A percentile compares a stretch with the other conserved stretches of the same genome.
Evolutionary conservation across 2,329 filamentous ascomycete genomes (phyloP).

Genomic region (Talaromyces verruculosus): DNA sequence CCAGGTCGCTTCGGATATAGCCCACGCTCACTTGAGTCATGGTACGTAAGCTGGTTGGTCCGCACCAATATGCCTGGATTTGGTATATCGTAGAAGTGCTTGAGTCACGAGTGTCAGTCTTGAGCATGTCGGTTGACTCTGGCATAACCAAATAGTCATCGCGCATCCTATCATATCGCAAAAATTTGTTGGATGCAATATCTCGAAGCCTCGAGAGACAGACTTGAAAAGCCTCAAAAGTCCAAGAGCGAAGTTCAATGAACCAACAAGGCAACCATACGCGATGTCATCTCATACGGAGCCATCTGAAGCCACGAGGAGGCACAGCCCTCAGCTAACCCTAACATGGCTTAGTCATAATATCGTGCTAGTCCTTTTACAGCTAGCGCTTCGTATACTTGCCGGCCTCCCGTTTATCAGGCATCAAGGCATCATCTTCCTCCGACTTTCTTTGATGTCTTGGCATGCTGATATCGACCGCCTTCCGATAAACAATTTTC

Average conservation of each 20-base stretch:
- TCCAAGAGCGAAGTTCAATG: neutral
- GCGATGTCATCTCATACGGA: neutral
- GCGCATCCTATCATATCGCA: neutral
- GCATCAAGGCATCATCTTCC: neutral
- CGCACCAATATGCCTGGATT: neutral
- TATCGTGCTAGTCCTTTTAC: neutral
- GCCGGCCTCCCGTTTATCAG: neutral
- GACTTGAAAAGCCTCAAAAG: neutral
- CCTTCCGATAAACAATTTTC: slow-evolving; percentile 21
- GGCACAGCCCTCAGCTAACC: neutral
- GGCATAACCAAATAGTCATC: neutral
- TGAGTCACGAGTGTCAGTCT: neutral
- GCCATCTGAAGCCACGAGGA: neutral
- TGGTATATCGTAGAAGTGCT: neutral
- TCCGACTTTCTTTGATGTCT: neutral
- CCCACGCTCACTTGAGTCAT: neutral
- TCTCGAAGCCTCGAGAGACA: neutral
- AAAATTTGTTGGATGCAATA: neutral
- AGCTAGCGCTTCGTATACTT: neutral
- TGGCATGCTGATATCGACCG: slow-evolving; percentile 8
- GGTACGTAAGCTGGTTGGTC: neutral
- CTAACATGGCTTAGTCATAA: neutral
- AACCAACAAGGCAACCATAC: neutral
- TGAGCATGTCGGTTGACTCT: neutral
- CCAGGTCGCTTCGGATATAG: neutral